A percentile compares a stretch with the other conserved stretches of the same genome.
These are phyloP conservation scores for Daedaleopsis nitida DNA, from an alignment of 768 basidiomycete species.

Conservation along the genomic window DNA sequence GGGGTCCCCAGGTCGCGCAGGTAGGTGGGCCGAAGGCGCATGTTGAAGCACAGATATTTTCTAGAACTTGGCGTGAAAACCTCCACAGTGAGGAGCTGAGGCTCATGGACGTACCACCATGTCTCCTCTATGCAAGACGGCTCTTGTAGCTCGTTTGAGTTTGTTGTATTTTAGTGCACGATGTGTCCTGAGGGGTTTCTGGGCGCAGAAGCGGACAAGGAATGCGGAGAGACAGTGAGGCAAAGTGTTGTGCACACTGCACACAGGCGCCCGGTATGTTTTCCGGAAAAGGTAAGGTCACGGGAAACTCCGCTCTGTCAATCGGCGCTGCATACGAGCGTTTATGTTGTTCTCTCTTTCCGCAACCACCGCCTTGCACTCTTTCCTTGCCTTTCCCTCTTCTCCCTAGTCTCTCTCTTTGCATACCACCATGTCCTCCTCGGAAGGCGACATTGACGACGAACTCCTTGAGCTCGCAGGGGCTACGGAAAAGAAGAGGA, in stretches of 20 bases:
- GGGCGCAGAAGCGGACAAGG: background rate
- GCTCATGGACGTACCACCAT: constrained; percentile 20
- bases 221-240: too few relatives aligned
- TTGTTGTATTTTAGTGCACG: too few relatives aligned
- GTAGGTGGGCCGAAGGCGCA: constrained; percentile 73
- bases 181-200: background rate
- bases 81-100: background rate
- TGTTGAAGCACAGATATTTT: constrained; percentile 89
- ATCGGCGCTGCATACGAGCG: too few relatives aligned
- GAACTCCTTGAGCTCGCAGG: constrained; percentile 84
- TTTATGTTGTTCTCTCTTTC: background rate
- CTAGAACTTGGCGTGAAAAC: constrained; percentile 37
- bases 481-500: constrained; percentile 65
- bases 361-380: constrained; percentile 3
- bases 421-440: constrained; percentile 45
- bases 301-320: too few relatives aligned
- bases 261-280: too few relatives aligned
- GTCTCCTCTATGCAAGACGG: too few relatives aligned
- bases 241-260: too few relatives aligned
- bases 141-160: too few relatives aligned
- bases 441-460: constrained; percentile 57
- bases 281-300: too few relatives aligned
- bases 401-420: constrained; percentile 15
- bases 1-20: constrained; percentile 76
- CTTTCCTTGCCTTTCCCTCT: background rate